Evolutionary conservation across 2,329 filamentous ascomycete species (phyloP).

Genomic region (Didymella segeticola): DNA sequence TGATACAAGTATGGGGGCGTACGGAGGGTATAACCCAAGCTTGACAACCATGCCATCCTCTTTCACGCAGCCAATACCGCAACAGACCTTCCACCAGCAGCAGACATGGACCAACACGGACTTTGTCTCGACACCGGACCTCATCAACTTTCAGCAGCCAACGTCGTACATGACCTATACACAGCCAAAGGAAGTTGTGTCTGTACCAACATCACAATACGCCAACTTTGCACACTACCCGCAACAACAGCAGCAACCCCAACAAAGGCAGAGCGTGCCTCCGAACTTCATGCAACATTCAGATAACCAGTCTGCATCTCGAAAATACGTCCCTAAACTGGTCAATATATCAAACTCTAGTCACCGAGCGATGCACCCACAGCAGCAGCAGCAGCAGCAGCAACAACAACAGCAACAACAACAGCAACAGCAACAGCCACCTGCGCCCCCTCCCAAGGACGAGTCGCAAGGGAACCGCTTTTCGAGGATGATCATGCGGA

Average conservation of each 20-base stretch:
- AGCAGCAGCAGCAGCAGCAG: constrained; percentile 37
- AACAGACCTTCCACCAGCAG: constrained; percentile 41
- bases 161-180: constrained; percentile 42
- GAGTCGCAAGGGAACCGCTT: constrained; percentile 43
- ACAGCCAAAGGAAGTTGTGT: constrained; percentile 40
- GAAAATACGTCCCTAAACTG: constrained; percentile 44
- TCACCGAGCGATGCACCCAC: constrained; percentile 34
- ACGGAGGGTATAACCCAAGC: constrained; percentile 35
- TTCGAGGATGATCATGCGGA: constrained; percentile 44
- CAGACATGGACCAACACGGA: constrained; percentile 43
- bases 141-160: constrained; percentile 43
- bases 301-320: constrained; percentile 29
- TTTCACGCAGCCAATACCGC: constrained; percentile 40
- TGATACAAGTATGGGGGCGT: constrained; percentile 39
- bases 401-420: constrained; percentile 1
- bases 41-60: constrained; percentile 42
- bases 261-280: constrained; percentile 43
- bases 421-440: constrained; percentile 43
- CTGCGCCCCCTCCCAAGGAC: constrained; percentile 46
- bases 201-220: constrained; percentile 44
- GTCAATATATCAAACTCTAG: constrained; percentile 43
- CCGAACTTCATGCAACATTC: constrained; percentile 43
- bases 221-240: constrained; percentile 42
- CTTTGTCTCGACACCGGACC: constrained; percentile 44
- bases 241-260: constrained; percentile 12